phyloP scores from a whole-genome alignment of 768 basidiomycete species.

The Auricularia heimuer region DNA sequence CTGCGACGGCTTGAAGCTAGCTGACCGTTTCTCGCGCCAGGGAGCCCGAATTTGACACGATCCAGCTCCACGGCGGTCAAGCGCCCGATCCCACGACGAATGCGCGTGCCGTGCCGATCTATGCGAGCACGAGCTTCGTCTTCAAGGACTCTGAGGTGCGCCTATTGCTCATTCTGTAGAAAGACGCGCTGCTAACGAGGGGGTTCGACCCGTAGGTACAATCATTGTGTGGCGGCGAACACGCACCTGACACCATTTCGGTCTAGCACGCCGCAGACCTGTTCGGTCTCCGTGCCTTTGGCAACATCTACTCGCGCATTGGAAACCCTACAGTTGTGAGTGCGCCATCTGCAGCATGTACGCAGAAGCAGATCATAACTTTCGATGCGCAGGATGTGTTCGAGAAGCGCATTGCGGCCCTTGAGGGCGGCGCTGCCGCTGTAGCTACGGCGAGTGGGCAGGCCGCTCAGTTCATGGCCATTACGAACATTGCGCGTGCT shows the following conservation, averaged over 20 bases:
- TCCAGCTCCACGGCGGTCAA: conserved; percentile 74
- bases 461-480: conserved; percentile 66
- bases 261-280: conserved; percentile 60
- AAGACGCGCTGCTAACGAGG: neutral
- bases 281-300: conserved; percentile 45
- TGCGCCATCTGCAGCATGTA: neutral
- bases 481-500: conserved; percentile 44
- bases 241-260: neutral
- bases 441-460: conserved; percentile 62
- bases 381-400: conserved; percentile 49
- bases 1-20: no score
- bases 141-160: conserved; percentile 61
- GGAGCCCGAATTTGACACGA: conserved; percentile 64
- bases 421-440: conserved; percentile 74
- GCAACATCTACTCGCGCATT: conserved; percentile 52
- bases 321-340: conserved; percentile 57
- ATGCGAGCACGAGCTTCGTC: conserved; percentile 59
- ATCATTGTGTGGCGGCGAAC: no score
- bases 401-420: conserved; percentile 65
- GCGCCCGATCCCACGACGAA: conserved; percentile 52
- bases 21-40: conserved; percentile 12
- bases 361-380: neutral
- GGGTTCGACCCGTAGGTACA: conserved; percentile 1
- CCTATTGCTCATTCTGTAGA: neutral
- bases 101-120: conserved; percentile 71